These are phyloP conservation scores for Phytophthora europaea DNA, from an alignment of 352 stramenopile genomes.

Conservation along the genomic window DNA sequence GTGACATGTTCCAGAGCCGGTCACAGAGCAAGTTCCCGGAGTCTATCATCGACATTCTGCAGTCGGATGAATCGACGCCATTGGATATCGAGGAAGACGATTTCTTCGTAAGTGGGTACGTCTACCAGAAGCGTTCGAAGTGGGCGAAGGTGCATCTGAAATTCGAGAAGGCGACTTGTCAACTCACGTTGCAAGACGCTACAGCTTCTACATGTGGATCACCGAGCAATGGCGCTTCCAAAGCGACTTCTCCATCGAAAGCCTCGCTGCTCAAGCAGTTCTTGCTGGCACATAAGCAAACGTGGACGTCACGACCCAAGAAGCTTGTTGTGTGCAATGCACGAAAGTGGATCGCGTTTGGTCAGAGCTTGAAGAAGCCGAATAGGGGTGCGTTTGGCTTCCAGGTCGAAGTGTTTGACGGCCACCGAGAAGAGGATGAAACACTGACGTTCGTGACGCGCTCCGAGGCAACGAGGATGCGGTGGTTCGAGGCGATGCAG, in stretches of 20 bases:
- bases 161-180: constrained; percentile 75
- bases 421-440: constrained; percentile 76
- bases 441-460: constrained; percentile 82
- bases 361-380: constrained; percentile 73
- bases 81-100: constrained; percentile 72
- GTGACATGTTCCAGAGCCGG: constrained; percentile 77
- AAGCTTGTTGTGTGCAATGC: constrained; percentile 81
- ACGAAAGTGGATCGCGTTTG: constrained; percentile 83
- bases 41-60: constrained; percentile 80
- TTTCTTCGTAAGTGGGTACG: constrained; percentile 61
- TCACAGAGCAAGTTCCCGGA: constrained; percentile 78
- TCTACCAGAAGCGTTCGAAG: constrained; percentile 80
- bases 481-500: constrained; percentile 75
- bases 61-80: constrained; percentile 60
- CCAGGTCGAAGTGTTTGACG: constrained; percentile 82
- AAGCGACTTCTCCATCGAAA: constrained; percentile 38
- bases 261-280: constrained; percentile 68
- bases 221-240: constrained; percentile 7
- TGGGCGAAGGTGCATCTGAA: constrained; percentile 80
- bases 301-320: constrained; percentile 65
- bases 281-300: constrained; percentile 63
- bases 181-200: constrained; percentile 58
- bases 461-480: constrained; percentile 59
- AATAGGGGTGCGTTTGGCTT: constrained; percentile 77
- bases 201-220: constrained; percentile 9